Evolutionary conservation across 148 eudicot genomes (phyloP).

Genomic region (Talinum fruticosum): DNA sequence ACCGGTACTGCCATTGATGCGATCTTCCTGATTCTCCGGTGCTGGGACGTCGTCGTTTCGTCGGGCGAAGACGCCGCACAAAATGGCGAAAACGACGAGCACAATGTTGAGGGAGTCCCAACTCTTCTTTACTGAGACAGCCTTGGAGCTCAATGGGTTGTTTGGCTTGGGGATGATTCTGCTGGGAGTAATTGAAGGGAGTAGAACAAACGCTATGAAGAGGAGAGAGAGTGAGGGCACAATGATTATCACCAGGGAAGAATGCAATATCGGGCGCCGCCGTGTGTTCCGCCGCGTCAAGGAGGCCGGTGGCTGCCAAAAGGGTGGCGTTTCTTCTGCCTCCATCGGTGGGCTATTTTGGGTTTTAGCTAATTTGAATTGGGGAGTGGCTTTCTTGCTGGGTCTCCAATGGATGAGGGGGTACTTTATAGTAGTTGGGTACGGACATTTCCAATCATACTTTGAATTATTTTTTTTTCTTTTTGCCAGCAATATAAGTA

Average conservation of each 20-base stretch:
- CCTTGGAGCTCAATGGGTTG: not conserved
- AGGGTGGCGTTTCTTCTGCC: conserved; percentile 44
- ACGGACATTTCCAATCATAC: conserved; percentile 18
- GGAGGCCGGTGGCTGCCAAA: conserved; percentile 46
- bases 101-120: conserved; percentile 58
- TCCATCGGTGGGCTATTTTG: conserved; percentile 29
- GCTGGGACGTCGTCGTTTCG: conserved; percentile 38
- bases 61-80: conserved; percentile 59
- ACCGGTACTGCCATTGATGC: not conserved
- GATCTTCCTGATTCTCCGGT: not conserved
- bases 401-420: not conserved
- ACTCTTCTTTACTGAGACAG: conserved; percentile 30
- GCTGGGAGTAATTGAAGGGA: conserved; percentile 34
- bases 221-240: conserved; percentile 44
- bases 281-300: conserved; percentile 31
- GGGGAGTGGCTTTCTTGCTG: not conserved
- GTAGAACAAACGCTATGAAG: conserved; percentile 27
- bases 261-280: conserved; percentile 38
- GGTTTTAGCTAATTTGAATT: not conserved
- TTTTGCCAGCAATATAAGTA: not conserved
- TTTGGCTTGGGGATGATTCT: conserved; percentile 19
- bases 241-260: conserved; percentile 49
- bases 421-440: not conserved
- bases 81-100: conserved; percentile 58
- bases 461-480: not conserved